Base-by-base conservation (phyloP, 352 stramenopile species). In the Pythium biforme region DNA sequence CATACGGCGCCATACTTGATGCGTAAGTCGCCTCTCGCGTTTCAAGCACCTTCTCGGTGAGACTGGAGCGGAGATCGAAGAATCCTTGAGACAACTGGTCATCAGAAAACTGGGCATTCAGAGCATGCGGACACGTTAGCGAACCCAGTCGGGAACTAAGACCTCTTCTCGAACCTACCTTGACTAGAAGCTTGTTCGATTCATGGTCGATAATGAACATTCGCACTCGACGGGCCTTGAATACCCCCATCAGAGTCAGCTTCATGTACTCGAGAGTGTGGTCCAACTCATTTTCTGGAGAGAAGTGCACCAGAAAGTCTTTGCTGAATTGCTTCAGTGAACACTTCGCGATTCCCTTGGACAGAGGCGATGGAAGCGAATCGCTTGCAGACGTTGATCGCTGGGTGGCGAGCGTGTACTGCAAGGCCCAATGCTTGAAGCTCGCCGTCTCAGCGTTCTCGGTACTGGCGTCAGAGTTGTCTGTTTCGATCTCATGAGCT, bases 321-420 rank as follows among this genome's bases (percentile, higher is more conserved):
- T 90, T 89, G 70, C 77, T 88, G 58, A 89, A 93, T 2, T 79
- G 70, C 66, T 88, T 90, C 6, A 83, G 67, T 0, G 84, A 86
- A 65, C 68, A 79, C 23, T 78, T 85, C 0, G 84, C 79, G 27
- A 88, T 72, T 4, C 77, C 78, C 27, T 70, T 76, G 4, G 69
- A 56, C 9, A 75, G 63, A 4, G 71, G 55, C 14, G 69, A 73
- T 20, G 75, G 70, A 25, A 72, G 66, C 3, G 52, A 55, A 14
- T 72, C 48, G 19, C 53, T 75, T 64, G 45, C 64, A 66, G 49
- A 7, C n/a, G 19, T 61, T 20, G 48, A 17, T 52, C 79, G 75
- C 14, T 85, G 71, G 1, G 54, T 73, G 1, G 82, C 69, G 1
- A 88, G 51, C 40, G 72, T 75, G 61, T 88, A 91, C 52, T 89